A percentile compares a stretch with the other conserved stretches of the same genome.
phyloP scores from a whole-genome alignment of 2,329 filamentous ascomycete species.

The Mariannaea sp. region DNA sequence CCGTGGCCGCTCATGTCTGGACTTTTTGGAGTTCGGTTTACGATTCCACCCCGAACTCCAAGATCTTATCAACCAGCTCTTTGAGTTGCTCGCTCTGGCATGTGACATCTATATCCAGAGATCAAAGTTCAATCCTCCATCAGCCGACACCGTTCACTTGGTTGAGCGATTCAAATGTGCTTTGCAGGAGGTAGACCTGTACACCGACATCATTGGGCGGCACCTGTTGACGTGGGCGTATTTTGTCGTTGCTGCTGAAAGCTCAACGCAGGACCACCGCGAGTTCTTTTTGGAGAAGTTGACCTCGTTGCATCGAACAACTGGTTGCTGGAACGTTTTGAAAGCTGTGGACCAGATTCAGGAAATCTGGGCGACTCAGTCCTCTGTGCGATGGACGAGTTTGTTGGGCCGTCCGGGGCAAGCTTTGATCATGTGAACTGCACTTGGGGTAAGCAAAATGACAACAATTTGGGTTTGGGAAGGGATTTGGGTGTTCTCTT shows the following conservation, averaged over 20 bases:
- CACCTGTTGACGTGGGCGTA: constrained; percentile 31
- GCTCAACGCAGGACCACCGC: constrained; percentile 25
- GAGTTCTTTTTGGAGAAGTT: constrained; percentile 30
- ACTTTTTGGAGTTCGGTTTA: constrained; percentile 31
- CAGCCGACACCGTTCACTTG: constrained; percentile 18
- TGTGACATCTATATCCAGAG: constrained; percentile 32
- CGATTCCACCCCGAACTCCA: constrained; percentile 30
- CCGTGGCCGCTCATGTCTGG: constrained; percentile 25
- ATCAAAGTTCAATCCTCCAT: constrained; percentile 25
- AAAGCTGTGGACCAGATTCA: constrained; percentile 31
- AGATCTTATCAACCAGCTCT: constrained; percentile 22
- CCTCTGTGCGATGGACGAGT: constrained; percentile 30
- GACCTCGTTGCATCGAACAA: constrained; percentile 22
- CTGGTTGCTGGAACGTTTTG: constrained; percentile 30
- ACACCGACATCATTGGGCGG: constrained; percentile 26
- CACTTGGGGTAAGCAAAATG: neutral
- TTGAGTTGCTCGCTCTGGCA: constrained; percentile 25
- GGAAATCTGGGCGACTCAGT: constrained; percentile 33
- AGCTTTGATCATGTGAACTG: constrained; percentile 31
- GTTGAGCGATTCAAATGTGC: constrained; percentile 28
- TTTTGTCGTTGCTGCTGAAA: constrained; percentile 31
- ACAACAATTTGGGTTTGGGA: neutral
- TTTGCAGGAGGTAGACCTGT: constrained; percentile 23
- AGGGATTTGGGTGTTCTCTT: neutral
- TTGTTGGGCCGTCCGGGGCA: constrained; percentile 30